phyloP scores from a whole-genome alignment of 176 grass and related monocot species.

The Leersia perrieri region DNA sequence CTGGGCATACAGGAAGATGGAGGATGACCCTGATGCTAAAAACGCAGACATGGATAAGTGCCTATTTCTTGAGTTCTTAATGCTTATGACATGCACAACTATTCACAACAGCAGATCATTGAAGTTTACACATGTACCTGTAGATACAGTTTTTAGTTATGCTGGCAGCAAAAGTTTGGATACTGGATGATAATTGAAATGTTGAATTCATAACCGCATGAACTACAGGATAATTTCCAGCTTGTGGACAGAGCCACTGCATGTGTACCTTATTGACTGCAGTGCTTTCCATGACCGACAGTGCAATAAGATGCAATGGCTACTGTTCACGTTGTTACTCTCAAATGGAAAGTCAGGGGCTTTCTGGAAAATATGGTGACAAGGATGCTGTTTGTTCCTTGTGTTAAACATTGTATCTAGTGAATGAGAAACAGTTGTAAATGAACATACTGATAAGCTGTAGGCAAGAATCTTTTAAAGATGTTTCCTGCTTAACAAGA shows the following conservation, averaged over 20 bases:
- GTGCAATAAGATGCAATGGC: neutral
- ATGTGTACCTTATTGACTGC: neutral
- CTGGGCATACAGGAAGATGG: slow-evolving; percentile 59
- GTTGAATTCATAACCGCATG: slow-evolving; percentile 7
- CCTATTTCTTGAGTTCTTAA: slow-evolving; percentile 67
- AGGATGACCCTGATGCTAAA: slow-evolving; percentile 28
- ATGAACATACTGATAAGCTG: neutral
- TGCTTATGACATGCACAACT: slow-evolving; percentile 51
- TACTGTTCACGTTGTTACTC: neutral
- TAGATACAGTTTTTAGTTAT: slow-evolving; percentile 20
- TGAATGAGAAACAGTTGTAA: neutral
- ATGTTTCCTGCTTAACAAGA: neutral
- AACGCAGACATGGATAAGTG: slow-evolving; percentile 40
- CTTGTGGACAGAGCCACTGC: neutral
- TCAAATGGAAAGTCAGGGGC: neutral
- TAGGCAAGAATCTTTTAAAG: neutral
- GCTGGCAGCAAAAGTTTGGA: slow-evolving; percentile 30
- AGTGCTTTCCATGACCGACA: neutral
- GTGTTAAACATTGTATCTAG: neutral
- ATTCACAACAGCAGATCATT: slow-evolving; percentile 34
- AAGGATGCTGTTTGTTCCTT: neutral
- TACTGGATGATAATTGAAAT: slow-evolving; percentile 33
- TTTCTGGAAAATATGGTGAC: neutral
- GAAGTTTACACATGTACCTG: slow-evolving; percentile 29
- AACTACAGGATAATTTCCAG: slow-evolving; percentile 14